Base-by-base conservation (phyloP, 2,329 filamentous ascomycete genomes). In the Pezicula radicicola region DNA sequence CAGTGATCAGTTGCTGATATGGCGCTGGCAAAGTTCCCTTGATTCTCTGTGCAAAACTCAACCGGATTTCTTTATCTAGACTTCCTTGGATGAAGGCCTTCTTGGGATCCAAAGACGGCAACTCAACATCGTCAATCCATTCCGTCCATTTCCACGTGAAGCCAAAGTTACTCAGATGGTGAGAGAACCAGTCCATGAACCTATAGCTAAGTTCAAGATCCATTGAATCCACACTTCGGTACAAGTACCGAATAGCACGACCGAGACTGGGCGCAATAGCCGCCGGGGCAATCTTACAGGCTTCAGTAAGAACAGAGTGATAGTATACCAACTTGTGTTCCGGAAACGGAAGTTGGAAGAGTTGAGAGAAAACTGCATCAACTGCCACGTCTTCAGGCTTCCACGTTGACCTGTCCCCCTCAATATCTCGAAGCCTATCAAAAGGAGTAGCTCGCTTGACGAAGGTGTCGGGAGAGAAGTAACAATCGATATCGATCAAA, bases 141-240 rank as follows among this genome's bases (percentile, higher is more conserved):
- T 99, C 94, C 15, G 88, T 87, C 94, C 94, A 99, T 72, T 97
- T 97, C 94, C 94, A 99, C 9, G 94, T 94, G 68, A 97, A 99
- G 49, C 96, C 94, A 67, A 99, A 99, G 74, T 99, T 99, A 73
- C 92, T 97, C 60, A 99, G 75, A 74, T 99, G 94, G 69, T 99
- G 94, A 16, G 93, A 83, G 66, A 99, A 99, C 94, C 94, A 99
- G 68, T 97, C 93, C 66, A 96, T 78, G 72, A 97, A 97, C 25
- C 94, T 84, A 64, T 92, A 88, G 51, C 78, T 81, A 41, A 99
- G 75, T 71, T 97, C 92, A 45, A 97, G 76, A 65, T 99, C 94
- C 76, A 97, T 85, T 2, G 80, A 81, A 53, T 91, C 85, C 9
- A 89, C 76, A 67, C 88, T 91, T 56, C 89, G 84, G 75, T 96